Percentiles rank a stretch among this genome's conserved stretches.
Conservation (phyloP, 2,329 filamentous ascomycete genomes). For the Cyphellophora europaea region DNA sequence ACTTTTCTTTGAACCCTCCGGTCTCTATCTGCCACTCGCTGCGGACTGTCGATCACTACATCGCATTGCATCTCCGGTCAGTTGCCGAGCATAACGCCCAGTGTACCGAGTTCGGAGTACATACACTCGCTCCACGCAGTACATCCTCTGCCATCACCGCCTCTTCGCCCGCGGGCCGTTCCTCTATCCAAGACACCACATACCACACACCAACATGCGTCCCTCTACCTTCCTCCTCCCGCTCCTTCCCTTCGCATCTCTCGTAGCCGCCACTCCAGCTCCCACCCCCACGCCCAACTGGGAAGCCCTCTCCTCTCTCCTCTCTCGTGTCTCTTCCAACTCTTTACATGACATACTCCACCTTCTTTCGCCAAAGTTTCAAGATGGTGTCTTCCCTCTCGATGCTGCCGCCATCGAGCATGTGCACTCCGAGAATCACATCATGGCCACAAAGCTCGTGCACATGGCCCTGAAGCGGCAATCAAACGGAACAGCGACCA, state of each 20-base stretch:
- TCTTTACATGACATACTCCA: conserved; percentile 60
- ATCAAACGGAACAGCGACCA: conserved; percentile 13
- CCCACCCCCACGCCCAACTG: conserved; percentile 8
- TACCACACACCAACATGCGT: neutral
- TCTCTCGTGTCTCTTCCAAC: conserved; percentile 48
- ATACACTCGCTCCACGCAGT: no score
- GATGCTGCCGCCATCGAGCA: conserved; percentile 56
- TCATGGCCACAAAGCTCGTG: conserved; percentile 53
- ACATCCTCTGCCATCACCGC: no score
- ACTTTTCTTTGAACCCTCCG: no score
- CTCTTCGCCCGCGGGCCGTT: no score
- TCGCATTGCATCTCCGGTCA: no score
- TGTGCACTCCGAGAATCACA: conserved; percentile 51
- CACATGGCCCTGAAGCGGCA: conserved; percentile 55
- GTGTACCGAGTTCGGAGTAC: no score
- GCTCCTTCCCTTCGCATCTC: conserved; percentile 25
- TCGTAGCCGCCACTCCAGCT: conserved; percentile 30
- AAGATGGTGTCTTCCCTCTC: conserved; percentile 58
- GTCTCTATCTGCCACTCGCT: no score
- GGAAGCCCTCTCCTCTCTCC: conserved; percentile 42
- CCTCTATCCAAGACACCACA: conserved; percentile 44
- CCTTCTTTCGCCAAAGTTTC: conserved; percentile 53
- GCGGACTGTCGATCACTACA: no score
- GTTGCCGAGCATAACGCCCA: no score
- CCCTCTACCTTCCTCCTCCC: neutral